A percentile compares a stretch with the other conserved stretches of the same genome.
Evolutionary conservation across 176 grass and related monocot species (phyloP).

Genomic region (Puya raimondii): DNA sequence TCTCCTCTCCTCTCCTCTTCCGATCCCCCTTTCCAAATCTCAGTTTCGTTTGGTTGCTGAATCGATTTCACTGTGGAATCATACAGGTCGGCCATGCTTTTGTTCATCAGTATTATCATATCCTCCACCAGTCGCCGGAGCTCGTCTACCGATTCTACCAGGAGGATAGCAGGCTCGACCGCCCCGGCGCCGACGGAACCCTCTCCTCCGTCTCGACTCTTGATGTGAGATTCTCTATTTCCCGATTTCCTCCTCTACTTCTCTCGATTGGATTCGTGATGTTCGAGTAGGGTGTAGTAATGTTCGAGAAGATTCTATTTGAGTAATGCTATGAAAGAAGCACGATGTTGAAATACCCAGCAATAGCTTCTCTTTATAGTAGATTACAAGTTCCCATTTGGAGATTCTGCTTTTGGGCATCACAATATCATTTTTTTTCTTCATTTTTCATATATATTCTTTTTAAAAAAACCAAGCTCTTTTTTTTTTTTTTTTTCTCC

Average conservation of each 20-base stretch:
- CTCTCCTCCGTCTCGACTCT: constrained; percentile 67
- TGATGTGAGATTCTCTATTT: constrained; percentile 28
- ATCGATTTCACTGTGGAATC: constrained; percentile 1
- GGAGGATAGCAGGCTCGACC: constrained; percentile 77
- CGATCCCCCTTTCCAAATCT: background rate
- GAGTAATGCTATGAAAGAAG: too few relatives aligned
- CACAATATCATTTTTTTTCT: too few relatives aligned
- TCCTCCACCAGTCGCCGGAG: constrained; percentile 89
- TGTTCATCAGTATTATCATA: constrained; percentile 96
- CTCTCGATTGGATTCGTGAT: constrained; percentile 7
- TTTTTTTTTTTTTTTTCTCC: too few relatives aligned
- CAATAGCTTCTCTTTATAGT: too few relatives aligned
- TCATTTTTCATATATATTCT: too few relatives aligned
- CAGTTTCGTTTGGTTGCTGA: background rate
- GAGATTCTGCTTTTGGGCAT: too few relatives aligned
- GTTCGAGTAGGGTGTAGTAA: background rate
- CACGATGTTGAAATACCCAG: too few relatives aligned
- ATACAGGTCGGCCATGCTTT: constrained; percentile 92
- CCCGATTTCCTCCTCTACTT: background rate
- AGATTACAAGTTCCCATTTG: too few relatives aligned
- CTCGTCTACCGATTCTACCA: constrained; percentile 93
- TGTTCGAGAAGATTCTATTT: too few relatives aligned
- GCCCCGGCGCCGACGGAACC: constrained; percentile 34
- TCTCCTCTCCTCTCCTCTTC: background rate
- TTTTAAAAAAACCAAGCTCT: too few relatives aligned